Percentiles rank a stretch among this genome's conserved stretches.
Conservation (phyloP, 495 filamentous ascomycete genomes). For the Hypoxylon trugodes region DNA sequence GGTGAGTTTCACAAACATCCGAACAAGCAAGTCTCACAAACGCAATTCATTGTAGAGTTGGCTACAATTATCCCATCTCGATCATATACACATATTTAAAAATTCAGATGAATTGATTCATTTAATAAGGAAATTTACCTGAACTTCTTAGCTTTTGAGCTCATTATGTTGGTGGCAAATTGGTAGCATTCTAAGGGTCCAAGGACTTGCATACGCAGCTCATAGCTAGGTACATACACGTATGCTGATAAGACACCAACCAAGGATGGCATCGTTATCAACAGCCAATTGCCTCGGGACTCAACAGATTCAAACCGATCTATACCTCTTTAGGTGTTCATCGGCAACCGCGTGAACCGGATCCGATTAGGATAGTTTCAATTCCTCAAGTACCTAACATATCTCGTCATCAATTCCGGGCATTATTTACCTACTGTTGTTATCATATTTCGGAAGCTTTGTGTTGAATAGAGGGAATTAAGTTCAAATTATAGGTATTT, state of each 20-base stretch:
- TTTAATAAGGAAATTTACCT: background rate
- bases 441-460: background rate
- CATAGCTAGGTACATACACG: conserved; percentile 8
- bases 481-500: too few species aligned
- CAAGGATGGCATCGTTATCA: conserved; percentile 27
- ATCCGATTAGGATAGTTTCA: conserved; percentile 29
- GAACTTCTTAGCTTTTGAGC: background rate
- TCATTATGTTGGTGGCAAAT: conserved; percentile 8
- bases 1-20: conserved; percentile 14
- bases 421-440: conserved; percentile 2
- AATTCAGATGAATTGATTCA: background rate
- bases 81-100: background rate
- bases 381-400: too few species aligned
- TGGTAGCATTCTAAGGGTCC: conserved; percentile 32
- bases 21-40: conserved; percentile 1
- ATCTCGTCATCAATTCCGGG: conserved; percentile 7
- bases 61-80: too few species aligned
- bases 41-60: background rate
- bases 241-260: conserved; percentile 28
- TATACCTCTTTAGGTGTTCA: conserved; percentile 38
- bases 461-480: too few species aligned
- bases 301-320: conserved; percentile 24
- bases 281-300: conserved; percentile 30
- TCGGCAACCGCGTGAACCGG: conserved; percentile 39
- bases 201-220: conserved; percentile 27